Evolutionary conservation across 257 asterid species (phyloP).

Genomic region (Paulownia fortunei): DNA sequence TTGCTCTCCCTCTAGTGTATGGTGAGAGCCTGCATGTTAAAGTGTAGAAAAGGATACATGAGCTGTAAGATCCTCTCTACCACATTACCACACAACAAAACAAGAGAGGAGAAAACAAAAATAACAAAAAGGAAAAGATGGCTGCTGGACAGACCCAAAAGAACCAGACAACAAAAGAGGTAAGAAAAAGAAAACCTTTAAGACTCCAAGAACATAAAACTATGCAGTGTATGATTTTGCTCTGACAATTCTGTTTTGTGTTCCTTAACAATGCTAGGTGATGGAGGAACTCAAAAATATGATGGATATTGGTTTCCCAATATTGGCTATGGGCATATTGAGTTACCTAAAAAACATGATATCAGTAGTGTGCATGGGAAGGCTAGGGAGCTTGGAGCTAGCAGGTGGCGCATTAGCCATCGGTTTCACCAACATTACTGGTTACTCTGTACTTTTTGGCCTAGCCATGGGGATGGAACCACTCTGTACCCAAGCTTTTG

Average conservation of each 20-base stretch:
- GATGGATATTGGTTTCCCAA: constrained; percentile 66
- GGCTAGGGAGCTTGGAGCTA: constrained; percentile 86
- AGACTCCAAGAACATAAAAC: constrained; percentile 27
- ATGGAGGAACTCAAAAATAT: constrained; percentile 75
- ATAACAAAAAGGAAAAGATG: constrained; percentile 49
- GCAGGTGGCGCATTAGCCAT: constrained; percentile 98
- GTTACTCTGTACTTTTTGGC: constrained; percentile 89
- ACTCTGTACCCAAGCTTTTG: constrained; percentile 89
- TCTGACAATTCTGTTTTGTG: constrained; percentile 30
- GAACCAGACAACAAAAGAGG: constrained; percentile 67
- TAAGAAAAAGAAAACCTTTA: constrained; percentile 46
- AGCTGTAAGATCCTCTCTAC: constrained; percentile 31
- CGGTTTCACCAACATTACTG: constrained; percentile 93
- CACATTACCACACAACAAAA: constrained; percentile 43
- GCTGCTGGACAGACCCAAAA: constrained; percentile 54
- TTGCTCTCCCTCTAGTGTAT: constrained; percentile 27
- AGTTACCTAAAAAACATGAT: constrained; percentile 86
- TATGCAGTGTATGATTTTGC: not conserved
- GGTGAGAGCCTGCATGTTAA: constrained; percentile 44
- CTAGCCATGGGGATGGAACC: constrained; percentile 98
- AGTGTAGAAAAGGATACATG: constrained; percentile 24
- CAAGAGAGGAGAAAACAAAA: constrained; percentile 39
- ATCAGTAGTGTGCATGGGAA: constrained; percentile 87
- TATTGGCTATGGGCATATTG: constrained; percentile 74
- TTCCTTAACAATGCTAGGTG: constrained; percentile 68